Percentiles rank a stretch among this genome's conserved stretches.
These are phyloP conservation scores for Neospermospora avenae DNA, from an alignment of 2,329 filamentous ascomycete species.

Conservation along the genomic window DNA sequence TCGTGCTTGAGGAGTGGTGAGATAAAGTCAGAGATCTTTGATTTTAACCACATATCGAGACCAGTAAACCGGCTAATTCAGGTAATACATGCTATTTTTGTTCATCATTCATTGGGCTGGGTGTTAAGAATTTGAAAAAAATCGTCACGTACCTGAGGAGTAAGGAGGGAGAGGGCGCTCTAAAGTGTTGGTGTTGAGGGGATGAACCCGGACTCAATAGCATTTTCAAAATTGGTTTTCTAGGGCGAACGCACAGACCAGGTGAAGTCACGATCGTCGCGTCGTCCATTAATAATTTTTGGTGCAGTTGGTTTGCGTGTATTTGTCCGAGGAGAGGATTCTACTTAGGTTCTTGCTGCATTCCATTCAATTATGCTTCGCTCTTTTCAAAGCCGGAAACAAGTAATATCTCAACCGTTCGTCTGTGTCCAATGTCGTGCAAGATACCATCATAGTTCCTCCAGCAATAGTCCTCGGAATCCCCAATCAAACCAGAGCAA, in stretches of 20 bases:
- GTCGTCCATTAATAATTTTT: conserved; percentile 12
- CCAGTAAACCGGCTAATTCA: conserved; percentile 44
- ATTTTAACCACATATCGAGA: conserved; percentile 49
- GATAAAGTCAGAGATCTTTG: conserved; percentile 66
- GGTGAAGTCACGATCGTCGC: conserved; percentile 5
- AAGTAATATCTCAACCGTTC: conserved; percentile 13
- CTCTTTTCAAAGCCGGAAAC: conserved; percentile 11
- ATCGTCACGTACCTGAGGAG: conserved; percentile 17
- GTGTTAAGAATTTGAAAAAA: not conserved
- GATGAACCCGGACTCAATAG: not conserved
- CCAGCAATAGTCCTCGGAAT: not conserved
- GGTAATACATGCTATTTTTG: conserved; percentile 43
- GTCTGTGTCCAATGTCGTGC: conserved; percentile 30
- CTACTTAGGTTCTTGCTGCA: not conserved
- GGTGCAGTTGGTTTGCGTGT: not conserved
- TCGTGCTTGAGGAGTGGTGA: conserved; percentile 10
- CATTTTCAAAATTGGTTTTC: not conserved
- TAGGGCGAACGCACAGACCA: conserved; percentile 6
- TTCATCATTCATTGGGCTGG: conserved; percentile 33
- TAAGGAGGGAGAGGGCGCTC: not conserved
- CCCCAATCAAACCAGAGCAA: not conserved
- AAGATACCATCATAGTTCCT: conserved; percentile 6
- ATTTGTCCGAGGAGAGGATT: not conserved
- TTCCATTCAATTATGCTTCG: conserved; percentile 26
- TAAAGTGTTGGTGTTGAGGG: not conserved